Evolutionary conservation across 345 rosid species (phyloP), one percentile per base, ranked within the genome.

Genomic region (Brassica napus): DNA sequence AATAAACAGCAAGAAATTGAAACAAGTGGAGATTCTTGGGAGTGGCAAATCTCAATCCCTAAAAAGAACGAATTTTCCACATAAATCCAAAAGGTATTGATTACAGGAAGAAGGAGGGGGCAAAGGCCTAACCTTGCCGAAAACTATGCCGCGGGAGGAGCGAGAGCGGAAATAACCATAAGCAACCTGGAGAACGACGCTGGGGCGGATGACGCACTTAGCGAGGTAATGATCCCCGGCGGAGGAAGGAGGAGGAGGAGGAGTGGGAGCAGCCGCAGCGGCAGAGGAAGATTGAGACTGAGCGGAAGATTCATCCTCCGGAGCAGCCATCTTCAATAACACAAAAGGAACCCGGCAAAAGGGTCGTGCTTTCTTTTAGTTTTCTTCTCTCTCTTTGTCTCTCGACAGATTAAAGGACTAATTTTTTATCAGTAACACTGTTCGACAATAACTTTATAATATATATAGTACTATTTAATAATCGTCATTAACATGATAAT

Each of bases 261-360:
- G 77, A 1, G 80, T 76, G 10, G 83, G 80, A 28, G 31, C 31
- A 65, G 83, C 83, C 14, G 97, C 74, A 11, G 94, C 77, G 57
- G 84, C 82, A 28, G 31, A 28, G 21, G 86, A 81, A 1, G 97
- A 84, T 80, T 88, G 85, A 68, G 91, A 83, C 82, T 93, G 92
- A 64, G 86, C 84, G 23, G 97, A 90, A 71, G 92, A 90, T 85
- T 91, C 98, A 78, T 95, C 99, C 90, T 91, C 97, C 28, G 98
- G 83, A 69, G 94, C 96, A 73, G 97, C 99, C 98, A 95, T 91
- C 65, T 34, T 34, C 37, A 34, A 31, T 31, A 31, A 34, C 37
- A 34, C 37, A 34, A 18, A 18, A 24, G 12, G 30, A 59, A 15
- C 21, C 21, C 65, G 79, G 31, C 31, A 4, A 44, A 61, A n/a